phyloP scores from a whole-genome alignment of 305 asterid genomes.

The Fraxinus floribunda region DNA sequence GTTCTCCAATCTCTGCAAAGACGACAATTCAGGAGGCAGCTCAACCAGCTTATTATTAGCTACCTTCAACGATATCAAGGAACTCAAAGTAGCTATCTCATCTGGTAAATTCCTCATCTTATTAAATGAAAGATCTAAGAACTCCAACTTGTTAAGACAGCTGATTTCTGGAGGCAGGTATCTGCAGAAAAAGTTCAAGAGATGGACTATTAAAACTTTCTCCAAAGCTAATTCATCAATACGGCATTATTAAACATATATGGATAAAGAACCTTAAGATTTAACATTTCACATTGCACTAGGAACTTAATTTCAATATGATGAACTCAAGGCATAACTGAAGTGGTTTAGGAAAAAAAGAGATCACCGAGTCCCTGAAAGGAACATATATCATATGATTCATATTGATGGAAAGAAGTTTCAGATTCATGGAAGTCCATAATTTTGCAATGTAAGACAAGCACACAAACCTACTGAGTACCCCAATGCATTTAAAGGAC shows the following conservation, averaged over 20 bases:
- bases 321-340: background rate
- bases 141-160: conserved; percentile 67
- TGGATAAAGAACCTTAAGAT: background rate
- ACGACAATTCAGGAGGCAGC: conserved; percentile 61
- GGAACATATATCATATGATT: background rate
- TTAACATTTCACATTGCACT: background rate
- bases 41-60: conserved; percentile 76
- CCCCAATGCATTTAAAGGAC: background rate
- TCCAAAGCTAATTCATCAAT: background rate
- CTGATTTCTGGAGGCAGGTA: conserved; percentile 92
- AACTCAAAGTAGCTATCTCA: conserved; percentile 62
- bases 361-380: background rate
- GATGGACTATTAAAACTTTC: background rate
- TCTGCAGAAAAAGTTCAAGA: conserved; percentile 45
- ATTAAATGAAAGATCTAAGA: conserved; percentile 83
- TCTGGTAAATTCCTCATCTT: conserved; percentile 82
- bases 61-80: conserved; percentile 61
- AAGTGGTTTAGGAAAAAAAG: background rate
- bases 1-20: conserved; percentile 68
- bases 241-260: background rate
- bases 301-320: background rate
- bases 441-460: background rate
- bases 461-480: background rate
- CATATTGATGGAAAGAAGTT: background rate
- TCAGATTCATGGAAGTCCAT: background rate